These are phyloP conservation scores for Pharnaceum exiguum DNA, from an alignment of 148 eudicot genomes.

Conservation along the genomic window DNA sequence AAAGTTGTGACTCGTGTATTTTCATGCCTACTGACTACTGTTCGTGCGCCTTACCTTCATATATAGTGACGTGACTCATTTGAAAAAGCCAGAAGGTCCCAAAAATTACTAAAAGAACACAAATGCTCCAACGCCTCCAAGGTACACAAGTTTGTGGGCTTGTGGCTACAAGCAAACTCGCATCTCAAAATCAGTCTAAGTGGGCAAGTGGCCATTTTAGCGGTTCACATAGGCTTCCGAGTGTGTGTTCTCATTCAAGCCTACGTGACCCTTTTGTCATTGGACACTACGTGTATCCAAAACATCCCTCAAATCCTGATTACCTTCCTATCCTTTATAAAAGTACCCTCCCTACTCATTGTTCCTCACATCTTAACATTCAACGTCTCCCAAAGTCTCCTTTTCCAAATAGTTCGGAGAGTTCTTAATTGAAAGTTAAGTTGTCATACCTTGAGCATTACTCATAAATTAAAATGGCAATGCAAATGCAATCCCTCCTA, in stretches of 20 bases:
- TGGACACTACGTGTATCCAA: conserved; percentile 14
- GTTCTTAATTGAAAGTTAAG: too few species aligned
- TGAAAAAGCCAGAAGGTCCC: too few species aligned
- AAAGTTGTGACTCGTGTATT: too few species aligned
- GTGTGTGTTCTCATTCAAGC: conserved; percentile 3
- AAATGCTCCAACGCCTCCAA: too few species aligned
- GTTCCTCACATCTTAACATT: not conserved
- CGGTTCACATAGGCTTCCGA: conserved; percentile 6
- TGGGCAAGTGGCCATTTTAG: conserved; percentile 4
- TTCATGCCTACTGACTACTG: too few species aligned
- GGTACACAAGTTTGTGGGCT: too few species aligned
- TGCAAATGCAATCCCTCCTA: conserved; percentile 29
- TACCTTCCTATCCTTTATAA: conserved; percentile 13
- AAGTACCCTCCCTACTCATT: not conserved
- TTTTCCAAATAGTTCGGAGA: too few species aligned
- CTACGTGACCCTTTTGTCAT: conserved; percentile 5
- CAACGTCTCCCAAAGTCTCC: not conserved
- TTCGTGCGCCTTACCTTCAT: too few species aligned
- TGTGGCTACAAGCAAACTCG: not conserved
- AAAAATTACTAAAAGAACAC: too few species aligned
- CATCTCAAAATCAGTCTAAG: too few species aligned
- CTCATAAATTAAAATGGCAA: conserved; percentile 26
- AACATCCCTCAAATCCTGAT: conserved; percentile 7
- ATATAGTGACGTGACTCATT: too few species aligned
- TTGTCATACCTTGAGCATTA: too few species aligned